These are phyloP conservation scores for Alloteropsis angusta DNA, from an alignment of 202 grass and related monocot genomes.

Conservation along the genomic window DNA sequence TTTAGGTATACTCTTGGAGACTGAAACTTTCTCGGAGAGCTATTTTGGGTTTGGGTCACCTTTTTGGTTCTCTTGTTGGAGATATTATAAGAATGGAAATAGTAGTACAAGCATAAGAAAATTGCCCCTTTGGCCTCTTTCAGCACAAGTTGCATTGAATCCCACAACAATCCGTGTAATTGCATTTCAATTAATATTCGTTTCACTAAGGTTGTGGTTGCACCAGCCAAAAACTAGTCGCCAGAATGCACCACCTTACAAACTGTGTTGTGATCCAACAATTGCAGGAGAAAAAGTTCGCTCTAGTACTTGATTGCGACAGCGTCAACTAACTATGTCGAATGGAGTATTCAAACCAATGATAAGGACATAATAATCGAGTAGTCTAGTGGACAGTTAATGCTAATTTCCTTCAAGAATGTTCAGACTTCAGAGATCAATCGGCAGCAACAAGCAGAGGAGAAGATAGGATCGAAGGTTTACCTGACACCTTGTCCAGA, in stretches of 20 bases:
- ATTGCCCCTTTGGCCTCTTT: no score
- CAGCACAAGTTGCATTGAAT: no score
- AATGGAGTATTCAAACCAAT: neutral
- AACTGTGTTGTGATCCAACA: neutral
- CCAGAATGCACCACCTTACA: neutral
- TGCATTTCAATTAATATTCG: neutral
- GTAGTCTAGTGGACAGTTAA: neutral
- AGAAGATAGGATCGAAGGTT: neutral
- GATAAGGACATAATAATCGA: neutral
- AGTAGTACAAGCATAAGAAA: no score
- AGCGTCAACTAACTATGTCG: neutral
- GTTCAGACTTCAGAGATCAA: neutral
- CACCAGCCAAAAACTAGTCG: neutral
- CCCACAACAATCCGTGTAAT: no score
- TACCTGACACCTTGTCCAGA: conserved; percentile 15
- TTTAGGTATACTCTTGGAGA: no score
- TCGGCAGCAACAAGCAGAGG: neutral
- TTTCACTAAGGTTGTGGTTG: neutral
- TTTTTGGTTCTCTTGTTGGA: no score
- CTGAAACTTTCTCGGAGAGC: no score
- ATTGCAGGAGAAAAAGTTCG: neutral
- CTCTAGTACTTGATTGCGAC: neutral
- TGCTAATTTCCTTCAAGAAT: neutral
- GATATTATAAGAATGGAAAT: no score
- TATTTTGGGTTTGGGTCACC: no score